Base-by-base conservation (phyloP, 768 basidiomycete species). In the Candolleomyces eurysporus region DNA sequence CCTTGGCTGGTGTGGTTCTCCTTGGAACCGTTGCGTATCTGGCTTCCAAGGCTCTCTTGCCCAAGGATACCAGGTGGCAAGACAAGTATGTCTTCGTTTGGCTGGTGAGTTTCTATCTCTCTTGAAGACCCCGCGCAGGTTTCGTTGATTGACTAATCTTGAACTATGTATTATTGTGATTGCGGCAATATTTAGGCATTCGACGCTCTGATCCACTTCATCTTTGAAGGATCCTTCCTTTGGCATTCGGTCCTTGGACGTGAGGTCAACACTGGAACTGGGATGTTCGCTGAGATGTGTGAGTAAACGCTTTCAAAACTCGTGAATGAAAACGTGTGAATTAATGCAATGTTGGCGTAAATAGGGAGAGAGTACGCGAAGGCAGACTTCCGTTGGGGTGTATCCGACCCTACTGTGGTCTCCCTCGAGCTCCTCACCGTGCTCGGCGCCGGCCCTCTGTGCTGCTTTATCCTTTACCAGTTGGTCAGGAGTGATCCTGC, bases 391-490 rank as follows among this genome's bases (percentile, higher is more conserved):
- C 85, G 92, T 46, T 95, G 93, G 93, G 92, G 91, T 14, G 69
- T 80, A 48, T 78, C 91, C 0, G 92, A 95, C 68, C 83, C 90
- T 1, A 89, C 88, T 1, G 80, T 94, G 56, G 90, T 95, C 49
- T 87, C 91, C 6, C 84, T 95, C 39, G 92, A 95, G 71, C 72
- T 94, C 59, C 78, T 95, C 63, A 95, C 92, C 6, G 92, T 94
- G 11, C 79, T 94, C 39, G 87, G 86, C 16, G 89, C 83, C 17
- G 92, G 87, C 0, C 89, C 91, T 0, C 69, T 94, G 58, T 89
- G 88, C 69, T 86, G 82, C 71, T 90, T 87, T 63, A 85, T 92
- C 65, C 76, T 90, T 45, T 82, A 82, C 62, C 86, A 87, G 69
- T 79, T 94, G 22, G 73, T 85, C 22, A 81, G 78, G 50, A 73